Evolutionary conservation across 1,284 basidiomycete genomes (phyloP).

Genomic region (Inonotus hispidus): DNA sequence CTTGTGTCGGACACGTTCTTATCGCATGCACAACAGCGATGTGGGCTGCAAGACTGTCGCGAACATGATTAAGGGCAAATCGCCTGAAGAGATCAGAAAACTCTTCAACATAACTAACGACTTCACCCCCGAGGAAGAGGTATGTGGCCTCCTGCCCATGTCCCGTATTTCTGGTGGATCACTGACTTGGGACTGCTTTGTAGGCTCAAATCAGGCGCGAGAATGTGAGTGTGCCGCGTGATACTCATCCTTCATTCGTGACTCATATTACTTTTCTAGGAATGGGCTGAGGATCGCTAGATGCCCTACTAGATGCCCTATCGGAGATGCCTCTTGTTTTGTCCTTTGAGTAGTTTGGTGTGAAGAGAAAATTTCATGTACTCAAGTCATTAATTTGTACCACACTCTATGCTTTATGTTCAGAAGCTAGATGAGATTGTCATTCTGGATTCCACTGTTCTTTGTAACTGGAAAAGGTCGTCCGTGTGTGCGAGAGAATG

Average conservation of each 20-base stretch:
- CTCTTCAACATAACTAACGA: conserved; percentile 98
- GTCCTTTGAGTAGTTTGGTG: not conserved
- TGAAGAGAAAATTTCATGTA: not conserved
- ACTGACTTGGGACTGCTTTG: conserved; percentile 4
- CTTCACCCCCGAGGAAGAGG: conserved; percentile 99
- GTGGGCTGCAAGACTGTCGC: conserved; percentile 99
- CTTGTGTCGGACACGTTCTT: conserved; percentile 4
- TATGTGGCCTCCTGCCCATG: conserved; percentile 31
- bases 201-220: conserved; percentile 99
- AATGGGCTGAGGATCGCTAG: conserved; percentile 88
- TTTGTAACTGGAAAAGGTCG: no score
- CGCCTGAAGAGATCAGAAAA: conserved; percentile 93
- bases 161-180: not conserved
- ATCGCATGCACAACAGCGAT: conserved; percentile 53
- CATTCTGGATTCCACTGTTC: no score
- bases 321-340: no score
- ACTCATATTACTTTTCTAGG: conserved; percentile 37
- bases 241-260: conserved; percentile 5
- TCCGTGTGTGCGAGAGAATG: no score
- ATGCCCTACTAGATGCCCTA: conserved; percentile 25
- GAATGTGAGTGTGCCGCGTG: conserved; percentile 63
- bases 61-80: conserved; percentile 99
- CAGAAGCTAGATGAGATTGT: not conserved
- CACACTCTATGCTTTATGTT: not conserved
- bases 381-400: not conserved